Evolutionary conservation across 2,329 filamentous ascomycete genomes (phyloP), one percentile per base, ranked within the genome.

Genomic region (Cladosporium sp.): DNA sequence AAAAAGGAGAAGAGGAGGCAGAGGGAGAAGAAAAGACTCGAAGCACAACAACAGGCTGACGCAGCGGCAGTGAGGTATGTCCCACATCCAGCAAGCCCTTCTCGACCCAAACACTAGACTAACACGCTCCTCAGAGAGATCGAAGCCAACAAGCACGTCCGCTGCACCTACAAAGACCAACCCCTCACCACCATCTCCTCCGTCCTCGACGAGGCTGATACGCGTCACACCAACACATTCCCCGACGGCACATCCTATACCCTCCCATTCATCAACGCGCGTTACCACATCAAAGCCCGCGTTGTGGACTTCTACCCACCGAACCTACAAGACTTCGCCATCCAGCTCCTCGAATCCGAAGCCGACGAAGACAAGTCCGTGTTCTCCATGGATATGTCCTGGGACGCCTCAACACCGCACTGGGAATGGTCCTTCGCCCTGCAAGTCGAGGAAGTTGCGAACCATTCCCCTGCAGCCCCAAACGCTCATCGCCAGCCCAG

Each of bases 341-440:
- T 74, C 14, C 32, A 51, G 21, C 32, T 59, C 28, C 36, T n/a
- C 24, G 12, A 55, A 21, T 38, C 65, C 52, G n/a, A 58, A 47
- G 59, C 59, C 7, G 71, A 71, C 15, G 74, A 78, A 54, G 68
- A 71, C 4, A 72, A 68, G 24, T 79, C 77, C 70, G 77, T 81
- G 30, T 75, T 78, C 6, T 66, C 78, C 70, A 28, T 34, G 26
- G 61, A 64, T 36, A 64, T 64, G 61, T 34, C 18, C 1, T 64
- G 61, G 61, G 14, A 41, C 18, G 55, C 74, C 24, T 75, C 75
- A 34, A 73, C 54, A 52, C 71, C 62, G 68, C 77, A 68, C 8
- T 97, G 92, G 91, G 88, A 95, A 76, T 97, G 93, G 93, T 85
- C 86, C 15, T 97, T 97, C 77, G 87, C 86, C 26, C 83, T 98